Conservation (phyloP, 345 rosid species). For the Gossypioides kirkii region DNA sequence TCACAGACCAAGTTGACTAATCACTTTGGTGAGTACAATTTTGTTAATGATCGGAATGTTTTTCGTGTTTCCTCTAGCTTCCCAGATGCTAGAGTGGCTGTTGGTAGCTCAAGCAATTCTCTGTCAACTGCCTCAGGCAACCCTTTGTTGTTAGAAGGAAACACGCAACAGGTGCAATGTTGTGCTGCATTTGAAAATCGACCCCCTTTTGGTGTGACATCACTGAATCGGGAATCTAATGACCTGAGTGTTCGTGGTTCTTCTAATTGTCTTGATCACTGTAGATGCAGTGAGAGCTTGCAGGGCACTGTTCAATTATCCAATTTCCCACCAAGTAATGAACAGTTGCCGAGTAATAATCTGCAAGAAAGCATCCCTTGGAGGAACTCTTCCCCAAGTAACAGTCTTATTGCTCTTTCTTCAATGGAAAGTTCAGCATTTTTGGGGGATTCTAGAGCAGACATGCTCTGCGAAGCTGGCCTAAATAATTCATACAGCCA, state of each 20-base stretch:
- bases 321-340: constrained; percentile 40
- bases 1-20: constrained; percentile 34
- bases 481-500: constrained; percentile 31
- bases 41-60: constrained; percentile 24
- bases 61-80: constrained; percentile 31
- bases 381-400: constrained; percentile 27
- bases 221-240: constrained; percentile 33
- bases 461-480: constrained; percentile 42
- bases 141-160: constrained; percentile 35
- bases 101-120: constrained; percentile 41
- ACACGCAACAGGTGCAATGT: constrained; percentile 27
- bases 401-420: constrained; percentile 33
- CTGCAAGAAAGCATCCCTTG: constrained; percentile 25
- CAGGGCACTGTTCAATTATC: constrained; percentile 38
- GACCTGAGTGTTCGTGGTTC: constrained; percentile 33
- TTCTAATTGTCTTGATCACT: constrained; percentile 40
- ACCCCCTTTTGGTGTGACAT: constrained; percentile 35
- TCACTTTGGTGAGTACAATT: constrained; percentile 40
- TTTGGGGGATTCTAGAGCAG: constrained; percentile 37
- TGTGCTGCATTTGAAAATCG: constrained; percentile 35
- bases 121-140: constrained; percentile 37
- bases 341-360: constrained; percentile 28
- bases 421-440: constrained; percentile 26
- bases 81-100: constrained; percentile 28
- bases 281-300: constrained; percentile 42